Evolutionary conservation across 768 basidiomycete genomes (phyloP).

Genomic region (Leucosporidium creatinivorum): DNA sequence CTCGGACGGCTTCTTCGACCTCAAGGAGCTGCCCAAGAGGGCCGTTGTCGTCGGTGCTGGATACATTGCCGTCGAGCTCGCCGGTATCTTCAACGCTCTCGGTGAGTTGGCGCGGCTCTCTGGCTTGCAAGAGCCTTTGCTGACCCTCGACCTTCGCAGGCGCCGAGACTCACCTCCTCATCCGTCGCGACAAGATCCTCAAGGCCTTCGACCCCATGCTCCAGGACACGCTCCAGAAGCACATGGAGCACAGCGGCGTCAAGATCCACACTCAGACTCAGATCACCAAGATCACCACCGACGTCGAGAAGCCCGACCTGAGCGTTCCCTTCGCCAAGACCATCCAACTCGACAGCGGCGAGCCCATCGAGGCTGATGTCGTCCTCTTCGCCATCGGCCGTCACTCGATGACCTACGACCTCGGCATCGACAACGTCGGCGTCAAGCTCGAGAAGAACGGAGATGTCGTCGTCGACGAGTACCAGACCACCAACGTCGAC

Average conservation of each 20-base stretch:
- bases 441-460: slow-evolving; percentile 69
- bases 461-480: slow-evolving; percentile 84
- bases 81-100: slow-evolving; percentile 83
- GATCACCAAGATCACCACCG: slow-evolving; percentile 55
- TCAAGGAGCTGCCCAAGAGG: slow-evolving; percentile 80
- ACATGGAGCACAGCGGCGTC: slow-evolving; percentile 94
- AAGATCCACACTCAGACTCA: slow-evolving; percentile 72
- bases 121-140: background rate
- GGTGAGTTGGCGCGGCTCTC: slow-evolving; percentile 38
- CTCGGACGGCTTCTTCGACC: slow-evolving; percentile 93
- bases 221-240: slow-evolving; percentile 72
- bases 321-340: slow-evolving; percentile 47
- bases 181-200: slow-evolving; percentile 80
- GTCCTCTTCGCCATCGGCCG: slow-evolving; percentile 95
- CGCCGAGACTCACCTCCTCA: slow-evolving; percentile 83
- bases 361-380: slow-evolving; percentile 72
- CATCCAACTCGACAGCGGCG: slow-evolving; percentile 66
- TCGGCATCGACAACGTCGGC: slow-evolving; percentile 70
- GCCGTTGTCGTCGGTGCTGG: slow-evolving; percentile 94
- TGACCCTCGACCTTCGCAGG: slow-evolving; percentile 39
- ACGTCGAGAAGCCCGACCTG: slow-evolving; percentile 27
- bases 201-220: slow-evolving; percentile 85
- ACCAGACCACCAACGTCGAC: slow-evolving; percentile 68
- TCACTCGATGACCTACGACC: slow-evolving; percentile 63
- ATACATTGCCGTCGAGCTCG: slow-evolving; percentile 95